A percentile compares a stretch with the other conserved stretches of the same genome.
Evolutionary conservation across 1,284 basidiomycete species (phyloP).

Genomic region (Leccinum subrobustum): DNA sequence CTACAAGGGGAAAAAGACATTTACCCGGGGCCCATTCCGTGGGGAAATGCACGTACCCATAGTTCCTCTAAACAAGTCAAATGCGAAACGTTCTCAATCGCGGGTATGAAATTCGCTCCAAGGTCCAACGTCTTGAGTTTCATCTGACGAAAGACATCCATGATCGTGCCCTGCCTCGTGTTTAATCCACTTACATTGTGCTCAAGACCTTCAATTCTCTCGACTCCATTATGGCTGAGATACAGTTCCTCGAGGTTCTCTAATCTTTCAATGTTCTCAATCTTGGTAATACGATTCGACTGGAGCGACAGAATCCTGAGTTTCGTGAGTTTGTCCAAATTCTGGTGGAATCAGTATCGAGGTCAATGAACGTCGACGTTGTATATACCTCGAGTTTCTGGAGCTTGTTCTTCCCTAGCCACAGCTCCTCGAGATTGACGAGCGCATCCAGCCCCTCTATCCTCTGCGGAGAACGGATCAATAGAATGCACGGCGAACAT

Average conservation of each 20-base stretch:
- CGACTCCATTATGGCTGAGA: constrained; percentile 91
- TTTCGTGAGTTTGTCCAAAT: constrained; percentile 63
- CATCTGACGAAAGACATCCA: constrained; percentile 39
- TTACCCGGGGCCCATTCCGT: background rate
- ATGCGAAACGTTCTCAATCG: constrained; percentile 81
- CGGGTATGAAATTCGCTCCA: constrained; percentile 80
- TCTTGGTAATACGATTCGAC: constrained; percentile 89
- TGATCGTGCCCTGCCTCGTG: background rate
- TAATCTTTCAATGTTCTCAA: constrained; percentile 78
- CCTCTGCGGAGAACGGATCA: constrained; percentile 45
- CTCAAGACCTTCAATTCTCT: constrained; percentile 83
- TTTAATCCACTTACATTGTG: constrained; percentile 59
- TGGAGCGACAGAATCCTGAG: constrained; percentile 87
- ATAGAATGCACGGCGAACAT: background rate
- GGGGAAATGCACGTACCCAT: constrained; percentile 66
- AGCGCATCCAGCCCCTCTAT: constrained; percentile 89
- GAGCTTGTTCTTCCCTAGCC: constrained; percentile 99
- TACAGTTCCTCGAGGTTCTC: constrained; percentile 87
- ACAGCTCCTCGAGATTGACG: constrained; percentile 86
- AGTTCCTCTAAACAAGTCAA: constrained; percentile 81
- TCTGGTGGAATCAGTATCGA: constrained; percentile 32
- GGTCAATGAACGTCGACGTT: background rate
- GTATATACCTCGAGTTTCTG: constrained; percentile 66
- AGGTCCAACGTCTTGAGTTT: constrained; percentile 88
- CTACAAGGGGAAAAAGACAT: constrained; percentile 40